Percentiles rank a stretch among this genome's conserved stretches.
Conservation (phyloP, 2,329 filamentous ascomycete species). For the Diaporthe sp. region DNA sequence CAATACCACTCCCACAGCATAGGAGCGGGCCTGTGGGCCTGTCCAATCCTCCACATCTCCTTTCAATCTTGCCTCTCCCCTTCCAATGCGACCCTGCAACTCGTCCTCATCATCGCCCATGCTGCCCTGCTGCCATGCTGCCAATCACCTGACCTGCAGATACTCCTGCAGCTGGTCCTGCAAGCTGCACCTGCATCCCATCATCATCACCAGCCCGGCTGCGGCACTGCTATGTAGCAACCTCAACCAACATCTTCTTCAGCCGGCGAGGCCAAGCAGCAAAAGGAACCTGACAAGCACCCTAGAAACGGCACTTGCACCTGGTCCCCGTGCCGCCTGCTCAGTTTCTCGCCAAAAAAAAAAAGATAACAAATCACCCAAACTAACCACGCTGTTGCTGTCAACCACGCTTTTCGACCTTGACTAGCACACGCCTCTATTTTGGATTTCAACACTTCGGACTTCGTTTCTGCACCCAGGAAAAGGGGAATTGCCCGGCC, state of each 20-base stretch:
- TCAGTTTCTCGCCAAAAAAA: neutral
- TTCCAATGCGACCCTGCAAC: conserved; percentile 20
- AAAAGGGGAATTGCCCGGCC: conserved; percentile 17
- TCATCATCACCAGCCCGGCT: neutral
- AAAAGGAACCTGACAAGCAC: neutral
- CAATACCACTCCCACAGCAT: conserved; percentile 1
- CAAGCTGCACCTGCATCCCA: neutral
- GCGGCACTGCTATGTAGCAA: neutral
- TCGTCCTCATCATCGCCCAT: conserved; percentile 3
- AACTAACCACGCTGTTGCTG: neutral
- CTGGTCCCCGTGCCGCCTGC: neutral
- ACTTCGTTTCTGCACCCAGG: conserved; percentile 16
- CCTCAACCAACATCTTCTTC: neutral
- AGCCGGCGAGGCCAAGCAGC: neutral
- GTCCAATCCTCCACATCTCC: conserved; percentile 23
- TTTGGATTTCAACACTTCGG: conserved; percentile 6
- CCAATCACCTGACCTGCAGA: conserved; percentile 14
- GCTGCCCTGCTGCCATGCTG: neutral
- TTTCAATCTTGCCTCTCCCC: conserved; percentile 26
- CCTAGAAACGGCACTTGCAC: neutral
- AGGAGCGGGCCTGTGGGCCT: conserved; percentile 15
- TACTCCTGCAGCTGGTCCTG: neutral
- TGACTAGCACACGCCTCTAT: conserved; percentile 19
- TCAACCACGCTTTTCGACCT: conserved; percentile 4
- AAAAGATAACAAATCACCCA: too few relatives aligned